Evolutionary conservation across 78 protist genomes (phyloP), one percentile per base, ranked within the genome.

Genomic region (Cyanophora paradoxa): DNA sequence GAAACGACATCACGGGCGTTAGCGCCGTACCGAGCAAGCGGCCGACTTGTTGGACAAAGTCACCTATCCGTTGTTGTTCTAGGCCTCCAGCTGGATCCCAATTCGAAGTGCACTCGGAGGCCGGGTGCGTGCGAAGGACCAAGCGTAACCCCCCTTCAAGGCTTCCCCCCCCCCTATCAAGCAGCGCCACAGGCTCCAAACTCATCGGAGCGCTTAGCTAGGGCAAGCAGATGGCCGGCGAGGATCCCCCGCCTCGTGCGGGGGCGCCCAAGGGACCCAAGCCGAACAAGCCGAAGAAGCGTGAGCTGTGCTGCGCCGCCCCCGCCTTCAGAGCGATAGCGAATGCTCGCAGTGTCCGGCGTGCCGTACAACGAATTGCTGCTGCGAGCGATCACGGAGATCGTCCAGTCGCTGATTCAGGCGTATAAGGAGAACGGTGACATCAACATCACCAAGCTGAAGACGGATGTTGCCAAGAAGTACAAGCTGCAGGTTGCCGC

Each of bases 361-460:
- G 40, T n/a, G 20, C 2, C 33, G n/a, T n/a, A n/a, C n/a, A n/a
- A n/a, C 36, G 63, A 26, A 42, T 17, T 42, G 20, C 42, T 37
- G 42, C 46, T 66, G 50, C 41, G 69, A 31, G 33, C 69, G 30
- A 62, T 62, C 8, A n/a, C 46, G 19, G 72, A 66, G 33, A 66
- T 66, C 48, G 56, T 66, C 39, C 6, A 16, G 39, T 31, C n/a
- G 52, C 54, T 66, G 24, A 16, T 66, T 3, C 11, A 33, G 34
- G 50, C 59, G 22, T 24, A 46, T 54, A 66, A 66, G 72, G 37
- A 40, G 57, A 54, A 54, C 37, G 1, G 41, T 1, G 1, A 22
- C 1, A 41, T 44, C 59, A 66, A 66, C 19, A 11, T 66, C 37
- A 14, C 22, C 28, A 39, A n/a, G 26, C 41, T 66, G 72, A 41